These are phyloP conservation scores for Hyaloscypha bicolor DNA, from an alignment of 495 filamentous ascomycete genomes.

Conservation along the genomic window DNA sequence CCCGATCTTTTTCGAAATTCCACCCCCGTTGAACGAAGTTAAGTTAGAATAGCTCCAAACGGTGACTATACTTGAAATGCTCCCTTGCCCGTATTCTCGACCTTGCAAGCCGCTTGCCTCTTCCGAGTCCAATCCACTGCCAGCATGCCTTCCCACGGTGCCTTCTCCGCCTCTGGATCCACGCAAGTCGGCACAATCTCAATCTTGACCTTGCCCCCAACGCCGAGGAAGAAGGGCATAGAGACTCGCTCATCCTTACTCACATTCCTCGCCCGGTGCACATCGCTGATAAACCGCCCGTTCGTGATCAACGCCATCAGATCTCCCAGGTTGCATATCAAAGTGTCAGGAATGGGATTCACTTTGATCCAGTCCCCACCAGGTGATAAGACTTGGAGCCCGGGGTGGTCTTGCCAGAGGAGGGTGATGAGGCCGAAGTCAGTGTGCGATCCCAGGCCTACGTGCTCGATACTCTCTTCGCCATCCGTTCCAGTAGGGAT, in stretches of 20 bases:
- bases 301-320: conserved; percentile 55
- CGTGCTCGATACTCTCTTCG: conserved; percentile 22
- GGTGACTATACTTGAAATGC: no score
- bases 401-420: conserved; percentile 52
- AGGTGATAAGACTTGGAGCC: conserved; percentile 51
- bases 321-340: conserved; percentile 68
- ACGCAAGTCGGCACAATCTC: no score
- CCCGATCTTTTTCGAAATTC: no score
- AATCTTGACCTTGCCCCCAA: no score
- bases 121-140: no score
- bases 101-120: no score
- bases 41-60: no score
- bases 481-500: conserved; percentile 33
- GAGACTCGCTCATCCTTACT: conserved; percentile 44
- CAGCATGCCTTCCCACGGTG: no score
- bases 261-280: conserved; percentile 45
- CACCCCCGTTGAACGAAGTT: no score
- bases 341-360: conserved; percentile 51
- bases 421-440: conserved; percentile 61
- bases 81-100: no score
- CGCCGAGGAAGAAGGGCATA: conserved; percentile 45
- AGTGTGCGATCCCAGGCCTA: conserved; percentile 58
- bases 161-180: no score
- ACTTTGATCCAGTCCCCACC: conserved; percentile 55
- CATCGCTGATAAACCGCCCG: conserved; percentile 41